Base-by-base conservation (phyloP, 768 basidiomycete species). In the Pulveroboletus frians region DNA sequence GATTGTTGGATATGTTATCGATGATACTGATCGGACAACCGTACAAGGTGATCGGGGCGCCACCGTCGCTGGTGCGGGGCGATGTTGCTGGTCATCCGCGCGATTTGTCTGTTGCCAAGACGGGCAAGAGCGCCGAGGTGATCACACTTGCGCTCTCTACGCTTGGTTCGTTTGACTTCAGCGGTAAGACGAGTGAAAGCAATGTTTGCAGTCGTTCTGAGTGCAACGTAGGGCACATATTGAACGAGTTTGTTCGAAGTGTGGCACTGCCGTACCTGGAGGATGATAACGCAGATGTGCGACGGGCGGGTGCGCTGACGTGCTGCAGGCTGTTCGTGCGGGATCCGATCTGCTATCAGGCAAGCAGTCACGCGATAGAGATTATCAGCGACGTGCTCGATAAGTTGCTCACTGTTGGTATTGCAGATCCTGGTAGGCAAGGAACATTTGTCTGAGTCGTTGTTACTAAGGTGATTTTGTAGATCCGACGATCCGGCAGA, bases 311-410 rank as follows among this genome's bases (percentile, higher is more conserved):
- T 10, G 96, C 95, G 4, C 64, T 89, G 39, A 93, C 94, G 1
- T 97, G 93, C 63, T 96, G 93, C 59, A 80, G 80, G 39, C 77
- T 98, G 13, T 95, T 98, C 62, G 84, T 93, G 51, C 83, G 85
- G 49, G 96, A 99, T 69, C 93, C 94, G 0, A 96, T 98, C 43
- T 93, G 91, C 65, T 91, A 89, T 57, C 94, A 97, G 69, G 86
- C 92, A 9, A 95, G 92, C 72, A 92, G 85, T 58, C 90, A 97
- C 68, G 88, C 94, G 8, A 95, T 96, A 47, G 92, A 97, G 61
- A 85, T 98, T 50, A 94, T 99, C 62, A 92, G 91, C 66, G 95
- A 98, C 55, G 94, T 98, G n/a, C 76, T 98, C 36, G 93, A 96
- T 66, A 98, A 97, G 67, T 76, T 99, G 11, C 69, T 98, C 47